Evolutionary conservation across 805 yeast species (phyloP).

Genomic region (Kodamaea nitidulidarum): DNA sequence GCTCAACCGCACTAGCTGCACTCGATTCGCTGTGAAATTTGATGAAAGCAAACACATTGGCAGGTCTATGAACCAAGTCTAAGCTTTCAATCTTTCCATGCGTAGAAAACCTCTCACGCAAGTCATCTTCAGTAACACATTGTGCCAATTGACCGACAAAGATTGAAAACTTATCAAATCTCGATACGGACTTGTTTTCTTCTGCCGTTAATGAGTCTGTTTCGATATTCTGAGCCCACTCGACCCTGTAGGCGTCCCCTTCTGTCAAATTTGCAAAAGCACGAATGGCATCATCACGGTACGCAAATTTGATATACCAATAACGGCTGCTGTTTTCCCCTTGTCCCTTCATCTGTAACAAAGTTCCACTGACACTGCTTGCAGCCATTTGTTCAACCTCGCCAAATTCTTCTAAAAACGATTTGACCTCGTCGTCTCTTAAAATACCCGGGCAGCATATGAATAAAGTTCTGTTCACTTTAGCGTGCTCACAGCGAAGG

Average conservation of each 20-base stretch:
- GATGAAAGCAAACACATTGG: constrained; percentile 67
- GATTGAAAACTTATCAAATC: constrained; percentile 64
- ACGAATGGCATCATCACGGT: constrained; percentile 81
- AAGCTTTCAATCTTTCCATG: constrained; percentile 66
- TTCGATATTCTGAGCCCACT: constrained; percentile 88
- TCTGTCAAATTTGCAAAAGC: constrained; percentile 70
- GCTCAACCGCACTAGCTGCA: constrained; percentile 84
- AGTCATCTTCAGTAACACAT: constrained; percentile 49
- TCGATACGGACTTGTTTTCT: constrained; percentile 15
- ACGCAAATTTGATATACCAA: constrained; percentile 78
- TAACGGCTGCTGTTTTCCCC: constrained; percentile 24
- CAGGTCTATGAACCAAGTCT: constrained; percentile 48
- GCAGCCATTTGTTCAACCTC: constrained; percentile 65
- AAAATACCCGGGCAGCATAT: constrained; percentile 34
- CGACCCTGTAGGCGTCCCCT: constrained; percentile 54
- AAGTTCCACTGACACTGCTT: constrained; percentile 32
- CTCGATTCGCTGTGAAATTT: constrained; percentile 60
- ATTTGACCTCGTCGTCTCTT: constrained; percentile 32
- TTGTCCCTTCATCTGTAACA: constrained; percentile 3
- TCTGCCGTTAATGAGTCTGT: constrained; percentile 19
- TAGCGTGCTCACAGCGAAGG: constrained; percentile 85
- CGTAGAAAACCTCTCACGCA: constrained; percentile 54
- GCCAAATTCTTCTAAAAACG: constrained; percentile 53
- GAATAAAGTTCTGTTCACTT: constrained; percentile 82
- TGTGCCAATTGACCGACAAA: constrained; percentile 72